Percentiles rank a stretch among this genome's conserved stretches.
These are phyloP conservation scores for Pelargonium australe DNA, from an alignment of 441 rosid genomes.

Conservation along the genomic window DNA sequence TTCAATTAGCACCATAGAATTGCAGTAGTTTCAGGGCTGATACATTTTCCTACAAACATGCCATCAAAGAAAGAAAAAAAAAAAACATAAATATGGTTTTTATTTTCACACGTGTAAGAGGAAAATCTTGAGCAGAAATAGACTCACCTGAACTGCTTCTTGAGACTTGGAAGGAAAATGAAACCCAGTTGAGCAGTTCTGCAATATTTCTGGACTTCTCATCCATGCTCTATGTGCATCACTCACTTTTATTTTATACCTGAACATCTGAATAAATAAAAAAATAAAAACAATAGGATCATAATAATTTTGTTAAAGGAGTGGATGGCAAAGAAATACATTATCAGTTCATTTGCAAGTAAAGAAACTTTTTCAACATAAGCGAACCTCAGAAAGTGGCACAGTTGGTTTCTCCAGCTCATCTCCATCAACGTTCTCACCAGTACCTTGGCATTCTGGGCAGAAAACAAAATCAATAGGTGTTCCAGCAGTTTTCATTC, in stretches of 20 bases:
- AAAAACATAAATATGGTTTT: conserved; percentile 8
- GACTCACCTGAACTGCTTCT: conserved; percentile 39
- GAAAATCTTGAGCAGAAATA: background rate
- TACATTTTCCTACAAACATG: conserved; percentile 52
- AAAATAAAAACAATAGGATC: background rate
- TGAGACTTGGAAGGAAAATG: conserved; percentile 47
- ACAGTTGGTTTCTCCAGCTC: conserved; percentile 54
- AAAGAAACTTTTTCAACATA: background rate
- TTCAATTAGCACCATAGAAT: conserved; percentile 51
- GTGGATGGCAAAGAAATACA: background rate
- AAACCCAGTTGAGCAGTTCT: conserved; percentile 77
- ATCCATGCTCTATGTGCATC: conserved; percentile 84
- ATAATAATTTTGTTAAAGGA: too few species aligned
- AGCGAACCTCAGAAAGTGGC: conserved; percentile 72
- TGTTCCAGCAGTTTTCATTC: conserved; percentile 23
- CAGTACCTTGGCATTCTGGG: conserved; percentile 95
- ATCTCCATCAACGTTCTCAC: conserved; percentile 46
- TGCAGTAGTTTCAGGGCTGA: conserved; percentile 44
- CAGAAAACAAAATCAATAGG: conserved; percentile 63
- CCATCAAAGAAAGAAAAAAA: background rate
- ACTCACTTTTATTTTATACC: conserved; percentile 62
- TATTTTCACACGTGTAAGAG: background rate
- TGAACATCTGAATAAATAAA: conserved; percentile 50
- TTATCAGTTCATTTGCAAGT: background rate
- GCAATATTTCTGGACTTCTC: conserved; percentile 63